These are phyloP conservation scores for Talaromyces funiculosus DNA, from an alignment of 2,329 filamentous ascomycete species.

Conservation along the genomic window DNA sequence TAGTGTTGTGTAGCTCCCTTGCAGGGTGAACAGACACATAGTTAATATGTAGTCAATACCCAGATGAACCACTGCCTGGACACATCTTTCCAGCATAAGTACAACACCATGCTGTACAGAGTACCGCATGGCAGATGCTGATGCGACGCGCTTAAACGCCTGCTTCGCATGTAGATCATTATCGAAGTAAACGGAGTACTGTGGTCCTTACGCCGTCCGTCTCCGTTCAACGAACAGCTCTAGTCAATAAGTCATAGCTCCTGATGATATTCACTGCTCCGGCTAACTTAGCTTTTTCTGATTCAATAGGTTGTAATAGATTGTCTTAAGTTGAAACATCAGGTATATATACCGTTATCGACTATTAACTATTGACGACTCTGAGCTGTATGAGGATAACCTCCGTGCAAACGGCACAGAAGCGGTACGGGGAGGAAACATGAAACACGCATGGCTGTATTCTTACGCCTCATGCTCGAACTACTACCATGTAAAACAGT, in stretches of 20 bases:
- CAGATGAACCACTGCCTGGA: not conserved
- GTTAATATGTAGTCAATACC: not conserved
- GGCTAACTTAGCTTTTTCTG: not conserved
- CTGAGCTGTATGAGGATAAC: not conserved
- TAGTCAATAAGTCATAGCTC: not conserved
- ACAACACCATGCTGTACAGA: not conserved
- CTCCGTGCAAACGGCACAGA: not conserved
- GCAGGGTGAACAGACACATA: not conserved
- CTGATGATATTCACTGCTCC: not conserved
- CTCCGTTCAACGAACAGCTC: not conserved
- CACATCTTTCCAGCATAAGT: not conserved
- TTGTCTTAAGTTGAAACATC: not conserved
- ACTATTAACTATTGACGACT: not conserved
- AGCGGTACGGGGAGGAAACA: not conserved
- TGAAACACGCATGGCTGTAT: slow-evolving; percentile 7
- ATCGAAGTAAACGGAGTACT: not conserved
- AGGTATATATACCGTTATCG: not conserved
- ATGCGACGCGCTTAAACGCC: not conserved
- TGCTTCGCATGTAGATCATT: not conserved
- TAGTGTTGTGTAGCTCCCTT: not conserved
- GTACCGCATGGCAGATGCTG: not conserved
- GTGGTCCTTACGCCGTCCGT: not conserved
- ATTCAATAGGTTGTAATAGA: not conserved
- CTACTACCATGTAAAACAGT: not conserved
- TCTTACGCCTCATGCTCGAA: not conserved